Percentiles rank a stretch among this genome's conserved stretches.
Conservation (phyloP, 192 early-diverging fungal genomes). For the Oehlia diaphana region DNA sequence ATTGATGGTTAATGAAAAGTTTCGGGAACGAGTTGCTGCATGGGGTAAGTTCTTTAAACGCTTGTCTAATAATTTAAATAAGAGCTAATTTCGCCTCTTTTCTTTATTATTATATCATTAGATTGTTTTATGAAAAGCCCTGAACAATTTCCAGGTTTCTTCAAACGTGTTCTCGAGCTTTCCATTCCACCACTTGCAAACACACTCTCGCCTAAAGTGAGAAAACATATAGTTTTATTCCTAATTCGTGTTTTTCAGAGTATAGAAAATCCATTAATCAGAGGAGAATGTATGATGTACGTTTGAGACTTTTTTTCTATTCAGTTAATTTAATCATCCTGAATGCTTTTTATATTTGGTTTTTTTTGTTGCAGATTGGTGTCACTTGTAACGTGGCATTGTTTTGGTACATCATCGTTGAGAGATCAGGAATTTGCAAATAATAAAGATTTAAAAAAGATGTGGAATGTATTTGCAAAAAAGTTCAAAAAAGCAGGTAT, state of each 20-base stretch:
- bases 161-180: conserved; percentile 52
- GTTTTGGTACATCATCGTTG: conserved; percentile 48
- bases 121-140: conserved; percentile 42
- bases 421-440: conserved; percentile 62
- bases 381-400: conserved; percentile 74
- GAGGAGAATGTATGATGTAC: conserved; percentile 73
- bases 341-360: not conserved
- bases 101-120: conserved; percentile 15
- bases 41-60: conserved; percentile 48
- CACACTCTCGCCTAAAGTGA: conserved; percentile 35
- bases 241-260: conserved; percentile 83
- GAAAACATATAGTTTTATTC: conserved; percentile 68
- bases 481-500: conserved; percentile 39
- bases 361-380: conserved; percentile 54
- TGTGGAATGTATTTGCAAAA: conserved; percentile 66
- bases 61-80: not conserved
- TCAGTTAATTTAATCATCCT: not conserved
- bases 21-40: conserved; percentile 64
- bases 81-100: not conserved
- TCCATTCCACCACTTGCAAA: conserved; percentile 37
- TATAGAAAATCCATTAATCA: conserved; percentile 75
- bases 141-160: conserved; percentile 60
- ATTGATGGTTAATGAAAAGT: conserved; percentile 90
- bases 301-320: not conserved
- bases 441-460: conserved; percentile 61